Base-by-base conservation (phyloP, 148 eudicot species). In the Camellia lanceoleosa region DNA sequence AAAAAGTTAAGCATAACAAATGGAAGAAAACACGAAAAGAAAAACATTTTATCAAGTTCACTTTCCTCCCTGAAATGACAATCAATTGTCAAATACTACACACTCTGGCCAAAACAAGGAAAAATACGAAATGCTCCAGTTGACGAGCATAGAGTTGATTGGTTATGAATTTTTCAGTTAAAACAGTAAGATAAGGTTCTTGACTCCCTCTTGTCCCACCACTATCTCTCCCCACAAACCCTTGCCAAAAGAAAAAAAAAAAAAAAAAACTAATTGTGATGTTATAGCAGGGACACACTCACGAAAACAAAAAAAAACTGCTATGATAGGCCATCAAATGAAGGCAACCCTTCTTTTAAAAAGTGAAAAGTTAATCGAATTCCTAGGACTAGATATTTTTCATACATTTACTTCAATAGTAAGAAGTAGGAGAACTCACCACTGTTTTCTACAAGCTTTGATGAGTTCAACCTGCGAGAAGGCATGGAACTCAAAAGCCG, bases 401-500 rank as follows among this genome's bases (percentile, higher is more conserved):
- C n/a, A 49, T 15, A 80, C 55, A 49, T 59, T 60, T 63, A n/a
- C 80, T 42, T 13, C 5, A 62, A 42, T 43, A 74, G 44, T 18
- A 70, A 75, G 46, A 42, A 18, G 16, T 56, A n/a, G 56, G 58
- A 70, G 71, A 56, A 84, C 97, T 84, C 54, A 95, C 99, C 99
- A 70, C 98, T 82, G 79, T 91, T 93, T 80, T 93, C 99, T 73
- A 89, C 82, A 83, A 95, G 97, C 87, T 92, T 95, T 47, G 97
- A 92, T 74, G 97, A 88, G 83, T 95, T 93, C 86, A 95, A 80
- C 86, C 99, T 95, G 88, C 97, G 96, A 80, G 97, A 82, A 82
- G 99, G 97, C 83, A 75, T 89, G 82, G 99, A 95, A 86, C 99
- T 93, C 87, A 95, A 86, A 82, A 95, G 89, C 78, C 97, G 88